These are phyloP conservation scores for Torrubiella hemipterigena DNA, from an alignment of 2,329 filamentous ascomycete genomes.

Conservation along the genomic window DNA sequence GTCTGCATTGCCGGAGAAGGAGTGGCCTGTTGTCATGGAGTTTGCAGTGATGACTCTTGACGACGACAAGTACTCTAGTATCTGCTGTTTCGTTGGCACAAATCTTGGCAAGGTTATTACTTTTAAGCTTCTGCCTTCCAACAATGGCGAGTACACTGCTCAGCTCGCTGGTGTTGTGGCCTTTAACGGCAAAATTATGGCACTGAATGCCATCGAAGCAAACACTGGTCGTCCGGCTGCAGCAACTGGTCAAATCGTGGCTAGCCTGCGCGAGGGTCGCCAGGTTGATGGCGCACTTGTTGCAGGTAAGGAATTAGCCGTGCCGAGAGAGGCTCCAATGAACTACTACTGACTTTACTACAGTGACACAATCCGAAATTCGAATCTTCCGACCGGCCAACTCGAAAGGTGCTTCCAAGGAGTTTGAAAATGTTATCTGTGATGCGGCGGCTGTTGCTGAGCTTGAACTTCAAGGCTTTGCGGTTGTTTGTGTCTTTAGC, in stretches of 20 bases:
- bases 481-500: conserved; percentile 73
- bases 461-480: conserved; percentile 62
- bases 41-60: conserved; percentile 92
- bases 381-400: conserved; percentile 78
- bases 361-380: conserved; percentile 59
- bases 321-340: neutral
- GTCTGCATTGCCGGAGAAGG: conserved; percentile 32
- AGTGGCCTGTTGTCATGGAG: conserved; percentile 73
- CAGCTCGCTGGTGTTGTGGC: conserved; percentile 56
- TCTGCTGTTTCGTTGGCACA: conserved; percentile 84
- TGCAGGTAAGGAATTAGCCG: conserved; percentile 42
- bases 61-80: conserved; percentile 90
- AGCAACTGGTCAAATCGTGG: conserved; percentile 65
- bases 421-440: conserved; percentile 74
- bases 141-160: conserved; percentile 55
- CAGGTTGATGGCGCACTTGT: conserved; percentile 74
- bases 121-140: conserved; percentile 76
- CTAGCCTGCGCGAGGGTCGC: conserved; percentile 60
- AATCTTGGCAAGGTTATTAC: conserved; percentile 73
- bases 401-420: conserved; percentile 82
- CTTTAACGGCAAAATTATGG: conserved; percentile 59
- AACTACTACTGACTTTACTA: conserved; percentile 13
- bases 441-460: conserved; percentile 69
- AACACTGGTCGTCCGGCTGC: conserved; percentile 64
- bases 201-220: conserved; percentile 66